phyloP scores from a whole-genome alignment of 176 grass and related monocot species.

The Musa itinerans region DNA sequence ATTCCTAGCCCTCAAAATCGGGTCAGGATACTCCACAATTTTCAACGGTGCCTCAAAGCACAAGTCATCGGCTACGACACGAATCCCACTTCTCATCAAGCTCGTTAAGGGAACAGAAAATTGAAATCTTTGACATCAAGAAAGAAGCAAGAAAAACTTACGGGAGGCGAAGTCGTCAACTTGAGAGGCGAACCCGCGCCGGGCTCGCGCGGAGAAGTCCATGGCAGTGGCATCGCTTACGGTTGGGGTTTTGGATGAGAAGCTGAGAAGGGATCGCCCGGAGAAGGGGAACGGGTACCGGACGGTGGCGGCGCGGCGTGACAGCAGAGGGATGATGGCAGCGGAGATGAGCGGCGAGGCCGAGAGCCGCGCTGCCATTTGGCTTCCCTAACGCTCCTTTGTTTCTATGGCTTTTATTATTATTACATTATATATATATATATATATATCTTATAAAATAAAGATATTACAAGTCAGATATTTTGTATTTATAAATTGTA shows the following conservation, averaged over 20 bases:
- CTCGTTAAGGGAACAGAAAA: background rate
- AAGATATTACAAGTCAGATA: too few species aligned
- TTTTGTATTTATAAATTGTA: too few species aligned
- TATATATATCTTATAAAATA: background rate
- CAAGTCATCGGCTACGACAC: constrained; percentile 62
- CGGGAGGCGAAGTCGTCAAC: constrained; percentile 57
- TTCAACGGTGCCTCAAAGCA: constrained; percentile 59
- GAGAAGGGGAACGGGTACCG: background rate
- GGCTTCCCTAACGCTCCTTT: background rate
- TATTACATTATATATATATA: background rate
- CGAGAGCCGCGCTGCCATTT: constrained; percentile 21
- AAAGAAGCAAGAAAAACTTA: constrained; percentile 9
- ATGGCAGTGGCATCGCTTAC: background rate
- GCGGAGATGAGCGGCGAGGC: constrained; percentile 28
- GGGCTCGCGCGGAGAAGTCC: constrained; percentile 20
- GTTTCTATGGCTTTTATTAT: background rate
- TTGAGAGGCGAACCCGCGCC: constrained; percentile 27
- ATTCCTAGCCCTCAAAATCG: constrained; percentile 61
- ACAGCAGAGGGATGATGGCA: constrained; percentile 27
- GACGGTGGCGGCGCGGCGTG: background rate
- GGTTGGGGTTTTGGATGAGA: constrained; percentile 4
- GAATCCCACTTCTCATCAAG: constrained; percentile 1
- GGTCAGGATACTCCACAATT: constrained; percentile 83
- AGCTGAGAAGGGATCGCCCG: background rate
- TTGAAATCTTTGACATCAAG: background rate